Percentiles rank a stretch among this genome's conserved stretches.
Evolutionary conservation across 2,329 filamentous ascomycete genomes (phyloP).

Genomic region (Mycosphaerelloides madeirae): DNA sequence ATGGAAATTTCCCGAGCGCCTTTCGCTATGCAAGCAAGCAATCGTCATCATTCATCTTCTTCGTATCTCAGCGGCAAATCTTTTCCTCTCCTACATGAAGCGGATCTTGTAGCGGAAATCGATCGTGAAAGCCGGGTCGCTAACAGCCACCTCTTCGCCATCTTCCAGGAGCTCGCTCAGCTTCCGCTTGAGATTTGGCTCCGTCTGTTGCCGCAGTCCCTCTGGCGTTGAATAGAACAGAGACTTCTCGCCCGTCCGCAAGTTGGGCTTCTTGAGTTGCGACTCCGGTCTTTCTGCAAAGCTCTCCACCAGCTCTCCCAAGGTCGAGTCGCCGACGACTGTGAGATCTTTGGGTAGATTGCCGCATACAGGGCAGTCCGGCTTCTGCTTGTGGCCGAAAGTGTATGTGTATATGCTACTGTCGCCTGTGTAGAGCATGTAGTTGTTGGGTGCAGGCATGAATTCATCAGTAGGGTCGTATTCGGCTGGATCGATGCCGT

Average conservation of each 20-base stretch:
- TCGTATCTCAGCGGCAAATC: not conserved
- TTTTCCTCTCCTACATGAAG: constrained; percentile 9
- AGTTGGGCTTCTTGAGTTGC: constrained; percentile 88
- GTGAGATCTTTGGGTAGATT: constrained; percentile 70
- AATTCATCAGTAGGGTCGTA: constrained; percentile 19
- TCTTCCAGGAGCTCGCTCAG: constrained; percentile 70
- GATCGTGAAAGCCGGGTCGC: constrained; percentile 76
- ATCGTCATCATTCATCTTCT: not conserved
- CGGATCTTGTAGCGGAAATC: constrained; percentile 58
- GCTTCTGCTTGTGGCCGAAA: constrained; percentile 89
- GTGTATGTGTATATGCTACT: constrained; percentile 96
- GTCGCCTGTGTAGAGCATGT: constrained; percentile 99
- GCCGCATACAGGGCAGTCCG: constrained; percentile 92
- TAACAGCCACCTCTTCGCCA: constrained; percentile 86
- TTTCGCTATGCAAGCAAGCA: not conserved
- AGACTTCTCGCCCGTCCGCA: constrained; percentile 74
- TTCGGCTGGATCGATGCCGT: constrained; percentile 18
- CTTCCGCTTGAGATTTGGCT: constrained; percentile 74
- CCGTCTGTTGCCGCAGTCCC: constrained; percentile 76
- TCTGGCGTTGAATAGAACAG: constrained; percentile 85
- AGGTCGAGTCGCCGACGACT: constrained; percentile 65
- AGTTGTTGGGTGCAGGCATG: constrained; percentile 55
- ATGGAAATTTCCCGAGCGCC: not conserved
- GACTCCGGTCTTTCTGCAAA: constrained; percentile 79
- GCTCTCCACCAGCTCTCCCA: constrained; percentile 80